These are phyloP conservation scores for Torulaspora pretoriensis DNA, from an alignment of 1,139 yeast species.

Conservation along the genomic window DNA sequence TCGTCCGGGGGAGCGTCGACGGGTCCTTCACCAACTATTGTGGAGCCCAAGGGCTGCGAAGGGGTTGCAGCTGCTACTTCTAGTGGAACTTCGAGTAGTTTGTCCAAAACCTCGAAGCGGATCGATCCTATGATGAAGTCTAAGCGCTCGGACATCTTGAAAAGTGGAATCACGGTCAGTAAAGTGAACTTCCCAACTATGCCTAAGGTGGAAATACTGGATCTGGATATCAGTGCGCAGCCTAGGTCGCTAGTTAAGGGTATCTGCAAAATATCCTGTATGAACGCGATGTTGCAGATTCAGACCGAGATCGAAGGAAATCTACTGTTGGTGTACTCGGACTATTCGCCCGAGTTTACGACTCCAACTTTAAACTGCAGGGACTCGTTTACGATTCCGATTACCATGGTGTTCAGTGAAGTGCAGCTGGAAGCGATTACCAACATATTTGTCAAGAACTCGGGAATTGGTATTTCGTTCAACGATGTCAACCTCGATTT, in stretches of 20 bases:
- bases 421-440: slow-evolving; percentile 36
- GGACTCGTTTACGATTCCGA: slow-evolving; percentile 37
- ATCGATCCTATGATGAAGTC: slow-evolving; percentile 14
- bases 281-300: slow-evolving; percentile 33
- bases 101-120: slow-evolving; percentile 2
- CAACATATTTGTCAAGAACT: slow-evolving; percentile 33
- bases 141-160: slow-evolving; percentile 29
- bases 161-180: slow-evolving; percentile 32
- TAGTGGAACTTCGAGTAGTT: slow-evolving; percentile 2
- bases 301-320: slow-evolving; percentile 37
- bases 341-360: slow-evolving; percentile 31
- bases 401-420: slow-evolving; percentile 35
- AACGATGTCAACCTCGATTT: slow-evolving; percentile 37
- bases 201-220: slow-evolving; percentile 35
- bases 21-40: slow-evolving; percentile 4
- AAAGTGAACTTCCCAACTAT: slow-evolving; percentile 33
- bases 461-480: slow-evolving; percentile 36
- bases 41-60: slow-evolving; percentile 5
- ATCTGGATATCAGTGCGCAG: slow-evolving; percentile 31
- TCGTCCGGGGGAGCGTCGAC: slow-evolving; percentile 8
- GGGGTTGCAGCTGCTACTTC: slow-evolving; percentile 1
- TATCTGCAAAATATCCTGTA: slow-evolving; percentile 33
- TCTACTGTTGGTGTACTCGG: slow-evolving; percentile 29
- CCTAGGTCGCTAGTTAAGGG: slow-evolving; percentile 34
- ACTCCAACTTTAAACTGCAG: slow-evolving; percentile 35